Conservation (phyloP, 2,329 filamentous ascomycete species). For the Penicillium expansum region DNA sequence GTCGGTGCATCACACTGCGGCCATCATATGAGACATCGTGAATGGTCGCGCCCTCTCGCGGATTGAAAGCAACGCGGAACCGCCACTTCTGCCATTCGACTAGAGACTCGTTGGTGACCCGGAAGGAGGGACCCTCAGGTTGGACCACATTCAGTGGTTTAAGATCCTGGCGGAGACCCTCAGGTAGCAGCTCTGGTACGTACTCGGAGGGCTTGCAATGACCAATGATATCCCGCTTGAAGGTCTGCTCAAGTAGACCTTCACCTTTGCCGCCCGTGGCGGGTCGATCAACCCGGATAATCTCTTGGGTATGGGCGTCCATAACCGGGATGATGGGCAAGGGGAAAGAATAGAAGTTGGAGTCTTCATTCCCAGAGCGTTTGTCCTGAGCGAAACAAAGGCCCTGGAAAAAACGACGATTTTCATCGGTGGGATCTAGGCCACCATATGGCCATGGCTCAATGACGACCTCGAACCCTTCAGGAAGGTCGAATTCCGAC, state of each 20-base stretch:
- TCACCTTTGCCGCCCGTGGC: constrained; percentile 53
- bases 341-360: constrained; percentile 63
- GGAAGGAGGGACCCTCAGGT: constrained; percentile 66
- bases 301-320: constrained; percentile 54
- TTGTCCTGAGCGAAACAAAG: constrained; percentile 51
- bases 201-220: constrained; percentile 56
- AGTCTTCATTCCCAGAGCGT: constrained; percentile 49
- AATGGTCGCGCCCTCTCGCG: constrained; percentile 65
- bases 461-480: constrained; percentile 56
- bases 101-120: constrained; percentile 38
- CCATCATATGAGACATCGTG: constrained; percentile 68
- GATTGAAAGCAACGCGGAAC: constrained; percentile 59
- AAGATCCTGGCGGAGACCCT: constrained; percentile 49
- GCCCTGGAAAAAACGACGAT: constrained; percentile 52
- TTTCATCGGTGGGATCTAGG: constrained; percentile 48
- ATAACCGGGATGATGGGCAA: constrained; percentile 54
- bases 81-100: constrained; percentile 66
- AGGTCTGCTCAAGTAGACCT: constrained; percentile 42
- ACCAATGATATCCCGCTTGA: constrained; percentile 49
- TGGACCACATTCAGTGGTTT: constrained; percentile 74
- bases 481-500: constrained; percentile 52
- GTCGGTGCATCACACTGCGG: constrained; percentile 63
- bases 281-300: constrained; percentile 58
- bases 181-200: constrained; percentile 48
- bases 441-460: constrained; percentile 59